Evolutionary conservation across 116 monocot species (phyloP).

Genomic region (Phalaenopsis hybrid): DNA sequence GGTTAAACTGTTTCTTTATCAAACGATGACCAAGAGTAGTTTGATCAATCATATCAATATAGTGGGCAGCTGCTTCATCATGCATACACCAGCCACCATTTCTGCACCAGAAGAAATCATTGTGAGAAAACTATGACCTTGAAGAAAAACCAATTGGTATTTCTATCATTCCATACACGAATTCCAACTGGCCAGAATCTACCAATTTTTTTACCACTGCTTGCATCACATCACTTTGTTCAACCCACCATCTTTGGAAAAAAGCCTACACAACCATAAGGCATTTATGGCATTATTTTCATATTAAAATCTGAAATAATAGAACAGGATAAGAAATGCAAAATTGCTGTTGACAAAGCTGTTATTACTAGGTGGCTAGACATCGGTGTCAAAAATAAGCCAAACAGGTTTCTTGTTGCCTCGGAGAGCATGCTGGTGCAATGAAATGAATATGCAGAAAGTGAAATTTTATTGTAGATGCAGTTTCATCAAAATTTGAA

Average conservation of each 20-base stretch:
- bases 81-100: conserved; percentile 96
- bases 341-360: not conserved
- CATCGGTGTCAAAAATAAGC: no score
- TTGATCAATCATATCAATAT: conserved; percentile 93
- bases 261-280: conserved; percentile 45
- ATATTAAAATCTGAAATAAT: not conserved
- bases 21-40: conserved; percentile 75
- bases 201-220: conserved; percentile 41
- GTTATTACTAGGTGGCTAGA: no score
- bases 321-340: not conserved
- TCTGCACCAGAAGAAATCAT: conserved; percentile 28
- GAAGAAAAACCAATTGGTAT: conserved; percentile 13
- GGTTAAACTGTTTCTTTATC: conserved; percentile 67
- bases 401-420: no score
- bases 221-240: conserved; percentile 40
- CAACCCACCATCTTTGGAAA: conserved; percentile 79
- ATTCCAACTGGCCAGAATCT: conserved; percentile 68
- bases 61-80: conserved; percentile 79
- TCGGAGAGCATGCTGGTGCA: no score
- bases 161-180: conserved; percentile 41
- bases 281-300: not conserved
- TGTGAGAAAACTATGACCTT: not conserved
- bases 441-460: no score
- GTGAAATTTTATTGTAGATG: no score
- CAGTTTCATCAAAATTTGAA: no score